Percentiles rank a stretch among this genome's conserved stretches.
phyloP scores from a whole-genome alignment of 371 early-diverging fungal genomes.

The Apophysomyces elegans region DNA sequence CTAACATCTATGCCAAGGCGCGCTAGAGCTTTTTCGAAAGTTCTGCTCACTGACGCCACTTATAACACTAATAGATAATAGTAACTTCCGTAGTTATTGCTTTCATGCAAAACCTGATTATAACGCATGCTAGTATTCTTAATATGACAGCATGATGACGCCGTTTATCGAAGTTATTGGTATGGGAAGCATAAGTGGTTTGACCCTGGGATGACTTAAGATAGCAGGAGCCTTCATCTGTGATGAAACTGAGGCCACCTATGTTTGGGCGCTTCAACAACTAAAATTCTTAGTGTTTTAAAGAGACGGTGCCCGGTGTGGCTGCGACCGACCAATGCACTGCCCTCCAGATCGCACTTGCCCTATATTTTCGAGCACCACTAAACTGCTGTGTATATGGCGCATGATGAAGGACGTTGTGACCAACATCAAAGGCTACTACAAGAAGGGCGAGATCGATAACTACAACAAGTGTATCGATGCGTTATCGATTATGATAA shows the following conservation, averaged over 20 bases:
- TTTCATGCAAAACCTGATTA: too few species aligned
- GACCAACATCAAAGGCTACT: too few species aligned
- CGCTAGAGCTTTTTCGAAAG: conserved; percentile 3
- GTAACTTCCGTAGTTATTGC: neutral
- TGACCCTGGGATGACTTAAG: neutral
- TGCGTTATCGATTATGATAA: too few species aligned
- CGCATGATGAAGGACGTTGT: neutral
- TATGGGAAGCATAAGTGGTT: neutral
- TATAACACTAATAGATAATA: conserved; percentile 15
- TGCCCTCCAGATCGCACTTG: conserved; percentile 11
- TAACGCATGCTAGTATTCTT: too few species aligned
- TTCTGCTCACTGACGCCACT: conserved; percentile 15
- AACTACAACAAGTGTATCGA: too few species aligned
- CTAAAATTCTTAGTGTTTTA: neutral
- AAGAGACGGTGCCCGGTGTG: neutral
- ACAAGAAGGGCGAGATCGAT: too few species aligned
- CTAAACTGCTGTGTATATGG: neutral
- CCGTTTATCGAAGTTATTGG: too few species aligned
- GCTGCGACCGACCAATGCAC: conserved; percentile 2
- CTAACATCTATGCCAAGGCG: neutral
- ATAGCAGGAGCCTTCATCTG: conserved; percentile 15
- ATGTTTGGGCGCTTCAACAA: conserved; percentile 6
- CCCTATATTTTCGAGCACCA: neutral
- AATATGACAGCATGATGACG: too few species aligned
- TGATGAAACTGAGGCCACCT: conserved; percentile 8